Base-by-base conservation (phyloP, 768 basidiomycete species). In the Tricholoma saponaceum region DNA sequence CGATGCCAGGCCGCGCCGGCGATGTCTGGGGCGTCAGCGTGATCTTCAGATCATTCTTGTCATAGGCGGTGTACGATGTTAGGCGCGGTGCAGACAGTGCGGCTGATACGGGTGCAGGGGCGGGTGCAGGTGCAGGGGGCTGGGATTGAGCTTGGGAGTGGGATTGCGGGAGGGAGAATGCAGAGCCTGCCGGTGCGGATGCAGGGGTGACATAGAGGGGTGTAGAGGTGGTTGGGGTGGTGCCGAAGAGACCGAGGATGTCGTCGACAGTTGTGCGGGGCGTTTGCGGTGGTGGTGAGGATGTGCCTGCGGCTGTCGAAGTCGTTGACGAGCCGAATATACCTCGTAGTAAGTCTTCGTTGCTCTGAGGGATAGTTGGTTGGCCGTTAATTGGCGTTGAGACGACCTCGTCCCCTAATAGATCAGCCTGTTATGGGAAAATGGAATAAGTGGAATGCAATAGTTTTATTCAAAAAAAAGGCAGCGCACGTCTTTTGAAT, bases 1-100 rank as follows among this genome's bases (percentile, higher is more conserved):
- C 88, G 43, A 96, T 77, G 37, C 93, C 95, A n/a, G 93, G 92
- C 60, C 89, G 86, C 49, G 83, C 74, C 8, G 87, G 69, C 23
- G 89, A 89, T 14, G 87, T 87, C 67, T 94, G 89, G 0, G 96
- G 95, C 0, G 92, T 95, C 56, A 99, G 75, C 3, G 90, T 92
- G 56, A 99, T 87, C 71, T 86, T 87, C 28, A 98, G 78, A 14
- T 87, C 89, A 63, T 98, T 90, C 80, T 92, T 91, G 47, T 96
- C 93, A 68, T 96, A 99, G 6, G 92, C 95, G 0, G 85, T 83
- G 72, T 95, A 98, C 0, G 87, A 74, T 14, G 85, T 80, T 43
- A 90, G 72, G 55, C 82, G 82, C 35, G 85, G 78, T 55, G 74
- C 75, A 13, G 78, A 69, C 1, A 77, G 72, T 8, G 63, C 59